Base-by-base conservation (phyloP, 2,329 filamentous ascomycete genomes). In the Aureobasidium sp. region DNA sequence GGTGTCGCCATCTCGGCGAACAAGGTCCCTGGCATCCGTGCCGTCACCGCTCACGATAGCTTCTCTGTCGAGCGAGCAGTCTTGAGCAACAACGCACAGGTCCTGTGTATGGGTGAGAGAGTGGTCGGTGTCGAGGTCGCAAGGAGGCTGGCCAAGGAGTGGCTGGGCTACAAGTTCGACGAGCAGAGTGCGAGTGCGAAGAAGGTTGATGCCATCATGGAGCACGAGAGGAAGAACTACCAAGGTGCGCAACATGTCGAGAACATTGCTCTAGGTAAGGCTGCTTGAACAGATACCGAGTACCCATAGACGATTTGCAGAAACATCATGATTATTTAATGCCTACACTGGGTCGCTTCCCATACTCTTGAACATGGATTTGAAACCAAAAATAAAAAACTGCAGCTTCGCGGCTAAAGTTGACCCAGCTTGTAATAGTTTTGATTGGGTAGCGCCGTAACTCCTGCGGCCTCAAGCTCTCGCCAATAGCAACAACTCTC, bases 1-100 rank as follows among this genome's bases (percentile, higher is more conserved):
- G 91, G 91, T 22, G 91, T 96, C 8, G 90, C 91, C 68, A 95
- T 95, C 72, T 79, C 84, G n/a, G 91, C 91, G 67, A 95, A 95
- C 81, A 95, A 95, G 75, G 85, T 95, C 66, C 87, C 86, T 62
- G 90, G 90, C 6, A 85, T 95, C 64, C 81, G 90, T 27, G 91
- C 91, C n/a, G 91, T 95, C 20, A 95, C 90, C 5, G 91, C 91
- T 1, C 91, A 96, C 73, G 91, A 95, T 72, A 87, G 86, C 67
- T 96, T 92, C 79, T 87, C 83, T 62, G 89, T 95, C 6, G 90
- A 95, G 80, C 39, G 56, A 31, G 56, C 88, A 22, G 83, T 95
- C 12, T 76, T 93, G 70, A 91, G 87, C 77, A 95, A 95, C 74
- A 87, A 95, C 72, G 89, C 90, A 3, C 90, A 96, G 76, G 90